Conservation (phyloP, 148 eudicot species). For the Simmondsia chinensis region DNA sequence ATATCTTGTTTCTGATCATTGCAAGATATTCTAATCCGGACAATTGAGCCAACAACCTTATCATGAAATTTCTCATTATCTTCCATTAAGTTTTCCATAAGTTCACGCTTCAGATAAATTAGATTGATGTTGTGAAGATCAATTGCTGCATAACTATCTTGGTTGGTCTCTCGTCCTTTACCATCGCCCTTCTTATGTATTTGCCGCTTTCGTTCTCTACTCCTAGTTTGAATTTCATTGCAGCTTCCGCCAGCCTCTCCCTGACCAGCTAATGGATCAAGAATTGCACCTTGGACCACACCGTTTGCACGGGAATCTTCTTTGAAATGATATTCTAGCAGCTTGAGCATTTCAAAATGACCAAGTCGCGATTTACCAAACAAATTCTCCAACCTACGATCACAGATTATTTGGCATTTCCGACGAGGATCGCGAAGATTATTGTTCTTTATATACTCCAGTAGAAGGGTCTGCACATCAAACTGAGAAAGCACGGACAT, state of each 20-base stretch:
- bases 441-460: constrained; percentile 74
- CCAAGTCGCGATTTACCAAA: constrained; percentile 76
- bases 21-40: constrained; percentile 68
- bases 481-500: constrained; percentile 57
- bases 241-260: no score
- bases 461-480: constrained; percentile 77
- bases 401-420: constrained; percentile 84
- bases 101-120: constrained; percentile 62
- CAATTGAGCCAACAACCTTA: constrained; percentile 86
- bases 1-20: constrained; percentile 78
- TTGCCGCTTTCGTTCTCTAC: constrained; percentile 50
- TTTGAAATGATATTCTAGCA: constrained; percentile 60
- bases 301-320: no score
- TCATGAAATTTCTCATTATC: constrained; percentile 55
- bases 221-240: constrained; percentile 18
- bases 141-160: constrained; percentile 85
- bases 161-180: constrained; percentile 34
- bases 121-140: constrained; percentile 73
- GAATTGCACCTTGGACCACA: no score
- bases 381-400: constrained; percentile 57
- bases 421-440: constrained; percentile 80
- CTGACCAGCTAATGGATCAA: no score
- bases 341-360: constrained; percentile 89
- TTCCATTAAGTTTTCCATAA: constrained; percentile 57
- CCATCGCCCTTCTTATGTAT: constrained; percentile 40